A percentile compares a stretch with the other conserved stretches of the same genome.
phyloP scores from a whole-genome alignment of 306 rosid genomes.

The Malus asiatica region DNA sequence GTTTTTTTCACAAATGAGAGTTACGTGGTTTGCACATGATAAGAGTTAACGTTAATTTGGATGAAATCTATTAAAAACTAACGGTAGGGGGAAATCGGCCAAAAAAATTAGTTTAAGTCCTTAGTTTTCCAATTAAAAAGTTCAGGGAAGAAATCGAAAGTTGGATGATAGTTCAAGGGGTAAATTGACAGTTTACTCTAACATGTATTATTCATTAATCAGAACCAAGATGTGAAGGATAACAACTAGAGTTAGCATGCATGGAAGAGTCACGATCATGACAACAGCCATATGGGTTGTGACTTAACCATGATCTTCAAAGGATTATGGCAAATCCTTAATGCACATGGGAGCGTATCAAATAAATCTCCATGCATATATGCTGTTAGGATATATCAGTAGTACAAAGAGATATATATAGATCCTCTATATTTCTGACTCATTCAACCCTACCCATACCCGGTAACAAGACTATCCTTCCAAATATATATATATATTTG shows the following conservation, averaged over 20 bases:
- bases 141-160: no score
- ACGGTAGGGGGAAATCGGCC: no score
- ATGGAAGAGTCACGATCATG: not conserved
- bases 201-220: not conserved
- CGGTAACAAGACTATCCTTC: not conserved
- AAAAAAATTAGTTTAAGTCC: no score
- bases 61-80: no score
- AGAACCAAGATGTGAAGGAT: conserved; percentile 27
- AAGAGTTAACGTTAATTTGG: no score
- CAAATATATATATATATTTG: not conserved
- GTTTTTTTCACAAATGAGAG: no score
- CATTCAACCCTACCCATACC: not conserved
- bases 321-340: conserved; percentile 25
- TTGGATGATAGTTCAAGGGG: no score
- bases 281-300: not conserved
- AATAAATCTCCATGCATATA: not conserved
- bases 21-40: no score
- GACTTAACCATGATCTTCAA: not conserved
- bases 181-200: no score
- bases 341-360: conserved; percentile 50
- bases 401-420: not conserved
- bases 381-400: not conserved
- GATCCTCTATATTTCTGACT: not conserved
- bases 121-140: no score
- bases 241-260: not conserved